Percentiles rank a stretch among this genome's conserved stretches.
Evolutionary conservation across 2,329 filamentous ascomycete genomes (phyloP).

Genomic region (Dryadomyces sulphureus): DNA sequence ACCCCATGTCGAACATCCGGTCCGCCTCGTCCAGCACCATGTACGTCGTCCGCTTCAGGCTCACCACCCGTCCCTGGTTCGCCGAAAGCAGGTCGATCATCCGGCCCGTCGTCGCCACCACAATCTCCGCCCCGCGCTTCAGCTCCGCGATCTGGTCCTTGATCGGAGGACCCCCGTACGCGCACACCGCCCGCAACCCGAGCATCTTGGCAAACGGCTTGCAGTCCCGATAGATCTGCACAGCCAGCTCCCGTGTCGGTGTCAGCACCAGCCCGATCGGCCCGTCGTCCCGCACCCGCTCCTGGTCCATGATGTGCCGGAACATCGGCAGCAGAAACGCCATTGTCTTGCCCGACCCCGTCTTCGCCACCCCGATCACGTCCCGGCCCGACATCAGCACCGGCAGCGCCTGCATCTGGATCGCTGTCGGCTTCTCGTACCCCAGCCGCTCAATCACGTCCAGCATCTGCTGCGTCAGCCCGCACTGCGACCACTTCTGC

Average conservation of each 20-base stretch:
- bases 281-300: slow-evolving; percentile 68
- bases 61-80: slow-evolving; percentile 89
- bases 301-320: slow-evolving; percentile 90
- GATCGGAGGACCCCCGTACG: slow-evolving; percentile 89
- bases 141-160: slow-evolving; percentile 95
- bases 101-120: slow-evolving; percentile 87
- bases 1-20: slow-evolving; percentile 99
- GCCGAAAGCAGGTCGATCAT: slow-evolving; percentile 91
- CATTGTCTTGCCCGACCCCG: slow-evolving; percentile 92
- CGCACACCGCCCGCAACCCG: slow-evolving; percentile 73
- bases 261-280: slow-evolving; percentile 83
- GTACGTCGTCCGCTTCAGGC: slow-evolving; percentile 77
- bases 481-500: slow-evolving; percentile 92
- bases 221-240: slow-evolving; percentile 87
- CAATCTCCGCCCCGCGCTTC: slow-evolving; percentile 87
- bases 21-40: slow-evolving; percentile 95
- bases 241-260: slow-evolving; percentile 83
- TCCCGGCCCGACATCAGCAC: slow-evolving; percentile 93
- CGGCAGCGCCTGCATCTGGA: slow-evolving; percentile 89
- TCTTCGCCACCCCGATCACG: slow-evolving; percentile 93
- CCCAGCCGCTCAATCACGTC: slow-evolving; percentile 71
- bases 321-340: slow-evolving; percentile 96
- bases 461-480: slow-evolving; percentile 70
- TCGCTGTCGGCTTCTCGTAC: slow-evolving; percentile 80
- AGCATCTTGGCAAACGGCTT: slow-evolving; percentile 86